Percentiles rank a stretch among this genome's conserved stretches.
Conservation (phyloP, 805 yeast genomes). For the Pichia eremophila region DNA sequence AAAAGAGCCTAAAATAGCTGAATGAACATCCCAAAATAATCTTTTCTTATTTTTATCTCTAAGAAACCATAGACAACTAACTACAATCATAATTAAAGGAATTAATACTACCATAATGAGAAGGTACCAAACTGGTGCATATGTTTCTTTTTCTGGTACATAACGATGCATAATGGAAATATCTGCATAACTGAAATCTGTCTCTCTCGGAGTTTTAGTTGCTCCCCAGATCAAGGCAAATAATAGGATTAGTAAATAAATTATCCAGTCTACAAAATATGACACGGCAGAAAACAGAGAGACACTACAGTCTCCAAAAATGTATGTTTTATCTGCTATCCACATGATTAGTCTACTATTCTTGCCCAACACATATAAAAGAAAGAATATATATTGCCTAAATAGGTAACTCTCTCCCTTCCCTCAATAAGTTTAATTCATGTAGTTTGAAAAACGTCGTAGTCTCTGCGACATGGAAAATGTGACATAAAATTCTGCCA, state of each 20-base stretch:
- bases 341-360: too few species aligned
- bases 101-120: slow-evolving; percentile 22
- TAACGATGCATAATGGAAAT: slow-evolving; percentile 26
- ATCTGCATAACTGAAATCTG: slow-evolving; percentile 33
- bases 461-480: neutral
- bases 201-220: slow-evolving; percentile 27
- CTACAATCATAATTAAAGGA: slow-evolving; percentile 26
- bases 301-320: neutral
- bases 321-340: neutral
- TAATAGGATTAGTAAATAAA: slow-evolving; percentile 18
- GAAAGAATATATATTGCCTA: neutral
- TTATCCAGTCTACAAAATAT: slow-evolving; percentile 26
- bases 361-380: too few species aligned
- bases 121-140: slow-evolving; percentile 26
- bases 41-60: slow-evolving; percentile 6
- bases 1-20: slow-evolving; percentile 27
- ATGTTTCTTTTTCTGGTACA: slow-evolving; percentile 25
- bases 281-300: slow-evolving; percentile 10
- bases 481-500: neutral
- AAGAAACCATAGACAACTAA: slow-evolving; percentile 14
- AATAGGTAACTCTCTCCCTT: neutral
- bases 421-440: neutral
- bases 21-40: slow-evolving; percentile 34
- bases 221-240: slow-evolving; percentile 26
- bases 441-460: too few species aligned